Conservation (phyloP, 805 yeast genomes). For the Babjeviella inositovora region DNA sequence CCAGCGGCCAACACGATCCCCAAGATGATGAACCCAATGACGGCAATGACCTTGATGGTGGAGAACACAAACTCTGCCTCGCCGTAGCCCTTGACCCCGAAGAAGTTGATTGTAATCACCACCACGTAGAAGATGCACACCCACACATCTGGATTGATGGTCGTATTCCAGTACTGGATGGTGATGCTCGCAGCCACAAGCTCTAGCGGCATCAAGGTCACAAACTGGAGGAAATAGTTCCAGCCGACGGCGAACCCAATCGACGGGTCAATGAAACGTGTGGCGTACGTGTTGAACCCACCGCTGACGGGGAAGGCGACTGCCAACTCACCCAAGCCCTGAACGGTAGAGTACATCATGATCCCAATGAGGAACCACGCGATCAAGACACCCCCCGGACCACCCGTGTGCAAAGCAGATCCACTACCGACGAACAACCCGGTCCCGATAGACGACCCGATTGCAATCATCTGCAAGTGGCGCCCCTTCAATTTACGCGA, state of each 20-base stretch:
- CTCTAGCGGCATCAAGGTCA: slow-evolving; percentile 32
- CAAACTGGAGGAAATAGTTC: slow-evolving; percentile 37
- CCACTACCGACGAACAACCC: slow-evolving; percentile 59
- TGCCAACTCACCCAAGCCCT: slow-evolving; percentile 45
- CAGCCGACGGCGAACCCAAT: slow-evolving; percentile 50
- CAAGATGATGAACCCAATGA: slow-evolving; percentile 34
- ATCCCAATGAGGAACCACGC: slow-evolving; percentile 37
- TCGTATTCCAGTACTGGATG: slow-evolving; percentile 31
- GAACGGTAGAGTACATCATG: slow-evolving; percentile 41
- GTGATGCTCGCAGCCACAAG: slow-evolving; percentile 38
- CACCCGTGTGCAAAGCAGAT: slow-evolving; percentile 37
- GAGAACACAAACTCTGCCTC: slow-evolving; percentile 36
- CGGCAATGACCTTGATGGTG: slow-evolving; percentile 28
- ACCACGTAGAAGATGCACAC: slow-evolving; percentile 31
- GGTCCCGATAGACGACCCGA: slow-evolving; percentile 56
- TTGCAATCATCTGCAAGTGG: slow-evolving; percentile 52
- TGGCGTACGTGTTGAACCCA: slow-evolving; percentile 44
- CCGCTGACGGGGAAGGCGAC: slow-evolving; percentile 49
- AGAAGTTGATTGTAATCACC: slow-evolving; percentile 30
- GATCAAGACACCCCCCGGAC: slow-evolving; percentile 48
- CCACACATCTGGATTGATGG: slow-evolving; percentile 27
- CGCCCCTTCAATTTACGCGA: slow-evolving; percentile 34
- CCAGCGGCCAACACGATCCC: slow-evolving; percentile 33
- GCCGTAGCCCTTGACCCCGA: slow-evolving; percentile 41
- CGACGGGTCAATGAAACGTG: slow-evolving; percentile 40